Evolutionary conservation across 352 stramenopile genomes (phyloP), one percentile per base, ranked within the genome.

Genomic region (Blastocystis hominis): DNA sequence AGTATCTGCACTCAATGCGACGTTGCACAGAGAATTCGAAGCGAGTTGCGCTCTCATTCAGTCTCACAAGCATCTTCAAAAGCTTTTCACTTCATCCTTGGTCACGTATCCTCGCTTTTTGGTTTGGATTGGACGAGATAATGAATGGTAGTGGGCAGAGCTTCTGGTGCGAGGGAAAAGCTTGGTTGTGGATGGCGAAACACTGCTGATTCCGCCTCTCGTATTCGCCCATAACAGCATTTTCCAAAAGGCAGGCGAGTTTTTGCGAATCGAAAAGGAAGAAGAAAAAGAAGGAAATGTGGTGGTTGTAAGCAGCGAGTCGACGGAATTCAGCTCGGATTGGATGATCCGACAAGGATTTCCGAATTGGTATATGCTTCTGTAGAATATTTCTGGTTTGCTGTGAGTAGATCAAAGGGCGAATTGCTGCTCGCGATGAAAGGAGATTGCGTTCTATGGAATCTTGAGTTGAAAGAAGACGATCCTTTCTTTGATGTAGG

Each of bases 351-450:
- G 47, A 24, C 63, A 75, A 36, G 63, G 63, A 6, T 75, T 50
- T 53, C 24, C 63, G 24, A 75, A 75, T n/a, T 75, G 63, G 63
- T 75, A 75, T n/a, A 75, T 75, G 63, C 34, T 75, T 17, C 24
- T 40, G 63, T 75, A 75, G 63, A n/a, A 6, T n/a, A 30, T n/a
- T 30, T n/a, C 15, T 10, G n/a, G 13, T 6, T 4, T 6, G 47
- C 7, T 75, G 63, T 9, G 17, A 5, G 63, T 15, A 75, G 63
- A 4, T 75, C 42, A 20, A 17, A 36, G 7, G 63, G 63, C 15
- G 63, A 75, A 6, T n/a, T 75, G 42, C 42, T 75, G 42, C n/a
- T 75, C 24, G 63, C 63, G 7, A 24, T 50, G 63, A 40, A 75
- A 36, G 34, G 36, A 10, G 63, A 75, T n/a, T 75, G 63, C 42